A percentile compares a stretch with the other conserved stretches of the same genome.
phyloP scores from a whole-genome alignment of 2,329 filamentous ascomycete genomes.

The Simplicillium aogashimaense region DNA sequence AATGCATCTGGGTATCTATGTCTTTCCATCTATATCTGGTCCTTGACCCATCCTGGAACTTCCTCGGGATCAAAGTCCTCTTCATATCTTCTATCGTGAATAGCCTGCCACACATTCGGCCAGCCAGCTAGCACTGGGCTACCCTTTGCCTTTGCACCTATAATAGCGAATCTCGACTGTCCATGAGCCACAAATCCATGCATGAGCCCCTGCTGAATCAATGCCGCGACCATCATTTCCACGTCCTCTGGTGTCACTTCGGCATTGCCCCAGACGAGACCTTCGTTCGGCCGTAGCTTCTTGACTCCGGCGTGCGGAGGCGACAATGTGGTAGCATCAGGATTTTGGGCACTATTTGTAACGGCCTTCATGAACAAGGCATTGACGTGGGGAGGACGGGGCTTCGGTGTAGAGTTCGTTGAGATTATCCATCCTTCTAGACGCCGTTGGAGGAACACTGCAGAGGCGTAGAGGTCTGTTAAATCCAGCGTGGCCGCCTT shows the following conservation, averaged over 20 bases:
- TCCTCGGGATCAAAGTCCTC: slow-evolving; percentile 51
- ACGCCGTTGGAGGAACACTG: slow-evolving; percentile 54
- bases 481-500: slow-evolving; percentile 69
- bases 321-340: slow-evolving; percentile 30
- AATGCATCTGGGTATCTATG: slow-evolving; percentile 11
- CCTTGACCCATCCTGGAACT: slow-evolving; percentile 68
- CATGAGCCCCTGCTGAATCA: slow-evolving; percentile 73
- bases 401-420: slow-evolving; percentile 21
- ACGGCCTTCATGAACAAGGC: slow-evolving; percentile 41
- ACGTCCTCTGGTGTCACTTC: slow-evolving; percentile 52
- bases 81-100: slow-evolving; percentile 49
- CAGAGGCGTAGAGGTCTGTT: slow-evolving; percentile 53
- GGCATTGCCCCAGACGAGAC: slow-evolving; percentile 54
- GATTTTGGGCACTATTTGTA: slow-evolving; percentile 30
- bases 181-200: slow-evolving; percentile 76
- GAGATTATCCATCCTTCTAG: slow-evolving; percentile 43
- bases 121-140: slow-evolving; percentile 62
- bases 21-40: slow-evolving; percentile 9
- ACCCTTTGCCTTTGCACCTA: slow-evolving; percentile 60
- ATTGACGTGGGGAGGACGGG: slow-evolving; percentile 33
- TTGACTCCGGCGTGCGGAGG: slow-evolving; percentile 36
- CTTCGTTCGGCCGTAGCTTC: slow-evolving; percentile 45
- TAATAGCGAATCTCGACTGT: slow-evolving; percentile 69
- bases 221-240: slow-evolving; percentile 66
- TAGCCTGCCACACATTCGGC: slow-evolving; percentile 61